phyloP scores from a whole-genome alignment of 331 rosid genomes.

The Quercus tomentella region DNA sequence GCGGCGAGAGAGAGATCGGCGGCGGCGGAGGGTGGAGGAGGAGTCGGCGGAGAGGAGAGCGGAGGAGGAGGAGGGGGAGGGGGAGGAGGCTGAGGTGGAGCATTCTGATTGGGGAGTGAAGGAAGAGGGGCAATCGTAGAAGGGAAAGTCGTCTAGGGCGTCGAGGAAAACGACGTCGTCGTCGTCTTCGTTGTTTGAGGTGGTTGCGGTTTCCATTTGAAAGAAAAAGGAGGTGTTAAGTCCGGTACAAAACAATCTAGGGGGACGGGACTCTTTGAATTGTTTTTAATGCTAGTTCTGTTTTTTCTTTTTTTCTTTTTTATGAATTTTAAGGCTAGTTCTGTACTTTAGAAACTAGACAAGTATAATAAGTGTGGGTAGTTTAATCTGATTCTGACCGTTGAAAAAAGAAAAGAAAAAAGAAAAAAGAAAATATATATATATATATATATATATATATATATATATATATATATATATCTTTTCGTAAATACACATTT shows the following conservation, averaged over 20 bases:
- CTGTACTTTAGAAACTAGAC: too few relatives aligned
- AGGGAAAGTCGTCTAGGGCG: constrained; percentile 28
- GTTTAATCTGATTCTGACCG: too few relatives aligned
- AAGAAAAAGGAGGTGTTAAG: not conserved
- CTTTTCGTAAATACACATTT: too few relatives aligned
- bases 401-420: too few relatives aligned
- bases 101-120: constrained; percentile 24
- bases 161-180: constrained; percentile 50
- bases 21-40: constrained; percentile 36
- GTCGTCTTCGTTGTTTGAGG: constrained; percentile 17
- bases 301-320: too few relatives aligned
- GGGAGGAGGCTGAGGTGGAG: constrained; percentile 37
- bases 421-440: too few relatives aligned
- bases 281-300: too few relatives aligned
- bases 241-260: not conserved
- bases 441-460: too few relatives aligned
- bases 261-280: too few relatives aligned
- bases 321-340: too few relatives aligned
- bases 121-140: constrained; percentile 26
- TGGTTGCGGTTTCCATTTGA: constrained; percentile 44
- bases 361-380: too few relatives aligned
- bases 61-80: not conserved
- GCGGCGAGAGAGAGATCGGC: constrained; percentile 23
- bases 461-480: too few relatives aligned
- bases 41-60: constrained; percentile 2